These are phyloP conservation scores for Diaporthe destruens DNA, from an alignment of 2,329 filamentous ascomycete species.

Conservation along the genomic window DNA sequence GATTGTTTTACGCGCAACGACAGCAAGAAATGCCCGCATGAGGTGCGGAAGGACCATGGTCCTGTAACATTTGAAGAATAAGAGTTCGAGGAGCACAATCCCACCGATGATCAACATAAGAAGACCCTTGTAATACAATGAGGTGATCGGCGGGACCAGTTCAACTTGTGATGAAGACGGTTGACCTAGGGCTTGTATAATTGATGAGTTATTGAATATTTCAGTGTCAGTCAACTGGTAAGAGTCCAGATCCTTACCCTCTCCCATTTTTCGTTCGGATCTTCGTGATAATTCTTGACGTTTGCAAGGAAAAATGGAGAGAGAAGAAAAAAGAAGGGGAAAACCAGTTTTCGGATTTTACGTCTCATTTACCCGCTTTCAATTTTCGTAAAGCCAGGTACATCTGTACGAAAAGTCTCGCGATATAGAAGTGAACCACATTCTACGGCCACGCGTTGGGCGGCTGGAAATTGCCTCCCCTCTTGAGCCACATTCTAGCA, in stretches of 20 bases:
- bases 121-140: neutral
- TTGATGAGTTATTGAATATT: neutral
- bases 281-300: neutral
- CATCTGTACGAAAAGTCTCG: neutral
- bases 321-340: no score
- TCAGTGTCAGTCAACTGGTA: neutral
- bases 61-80: neutral
- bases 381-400: neutral
- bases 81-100: neutral
- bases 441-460: neutral
- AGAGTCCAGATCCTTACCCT: neutral
- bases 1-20: neutral
- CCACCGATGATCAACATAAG: neutral
- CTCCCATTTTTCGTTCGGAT: neutral
- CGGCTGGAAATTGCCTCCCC: neutral
- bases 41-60: neutral
- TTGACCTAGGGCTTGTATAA: neutral
- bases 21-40: neutral
- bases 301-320: no score
- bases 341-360: neutral
- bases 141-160: no score
- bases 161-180: neutral
- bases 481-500: neutral
- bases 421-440: neutral
- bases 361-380: neutral